Conservation (phyloP, 768 basidiomycete species). For the Exidia glandulosa region DNA sequence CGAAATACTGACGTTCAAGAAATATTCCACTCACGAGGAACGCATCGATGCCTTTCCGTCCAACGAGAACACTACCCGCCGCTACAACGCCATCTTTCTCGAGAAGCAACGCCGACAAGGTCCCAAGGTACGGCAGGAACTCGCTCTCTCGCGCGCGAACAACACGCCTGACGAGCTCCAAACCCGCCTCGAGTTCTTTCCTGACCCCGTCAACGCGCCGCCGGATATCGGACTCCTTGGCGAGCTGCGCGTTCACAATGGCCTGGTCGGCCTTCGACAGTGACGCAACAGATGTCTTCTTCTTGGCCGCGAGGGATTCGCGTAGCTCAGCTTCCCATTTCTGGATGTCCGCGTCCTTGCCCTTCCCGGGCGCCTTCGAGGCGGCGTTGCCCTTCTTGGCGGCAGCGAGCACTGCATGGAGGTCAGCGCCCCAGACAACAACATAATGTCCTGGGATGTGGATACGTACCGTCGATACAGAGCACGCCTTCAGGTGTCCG, state of each 20-base stretch:
- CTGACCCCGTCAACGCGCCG: constrained; percentile 45
- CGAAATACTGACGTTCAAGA: not conserved
- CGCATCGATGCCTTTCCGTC: constrained; percentile 51
- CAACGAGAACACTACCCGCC: constrained; percentile 51
- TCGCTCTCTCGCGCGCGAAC: constrained; percentile 38
- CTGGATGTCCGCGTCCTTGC: constrained; percentile 80
- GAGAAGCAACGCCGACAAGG: constrained; percentile 49
- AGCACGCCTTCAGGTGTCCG: constrained; percentile 69
- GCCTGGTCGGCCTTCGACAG: constrained; percentile 80
- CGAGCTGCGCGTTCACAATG: constrained; percentile 72
- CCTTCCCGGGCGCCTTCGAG: constrained; percentile 39
- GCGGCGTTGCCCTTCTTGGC: constrained; percentile 41
- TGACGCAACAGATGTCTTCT: constrained; percentile 31
- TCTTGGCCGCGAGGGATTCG: constrained; percentile 73
- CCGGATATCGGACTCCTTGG: constrained; percentile 65
- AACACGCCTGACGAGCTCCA: constrained; percentile 58
- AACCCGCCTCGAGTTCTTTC: constrained; percentile 47
- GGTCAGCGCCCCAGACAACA: not conserved
- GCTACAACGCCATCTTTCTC: constrained; percentile 43
- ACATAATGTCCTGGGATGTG: not conserved
- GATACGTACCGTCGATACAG: constrained; percentile 72
- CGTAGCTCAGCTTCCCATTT: constrained; percentile 96
- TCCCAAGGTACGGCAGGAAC: constrained; percentile 45
- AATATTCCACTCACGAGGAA: constrained; percentile 71
- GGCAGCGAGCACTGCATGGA: constrained; percentile 44